A percentile compares a stretch with the other conserved stretches of the same genome.
Evolutionary conservation across 2,329 filamentous ascomycete genomes (phyloP).

Genomic region (Aspergillus eucalypticola): DNA sequence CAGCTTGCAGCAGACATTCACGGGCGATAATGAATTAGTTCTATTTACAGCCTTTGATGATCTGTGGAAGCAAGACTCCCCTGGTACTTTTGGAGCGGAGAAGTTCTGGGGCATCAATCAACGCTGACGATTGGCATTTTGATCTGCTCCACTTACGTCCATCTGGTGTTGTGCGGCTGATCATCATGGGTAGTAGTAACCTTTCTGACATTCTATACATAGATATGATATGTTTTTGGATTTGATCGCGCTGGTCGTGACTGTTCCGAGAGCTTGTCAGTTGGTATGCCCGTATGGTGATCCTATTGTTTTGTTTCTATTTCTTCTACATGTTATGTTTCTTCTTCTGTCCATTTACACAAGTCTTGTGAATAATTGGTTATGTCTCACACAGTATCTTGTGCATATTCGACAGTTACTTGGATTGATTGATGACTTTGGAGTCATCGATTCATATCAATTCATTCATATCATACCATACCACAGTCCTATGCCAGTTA

Average conservation of each 20-base stretch:
- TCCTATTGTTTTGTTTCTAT: not conserved
- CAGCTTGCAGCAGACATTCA: conserved; percentile 64
- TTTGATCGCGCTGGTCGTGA: not conserved
- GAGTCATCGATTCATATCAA: no score
- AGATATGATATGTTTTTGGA: not conserved
- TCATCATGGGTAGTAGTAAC: no score
- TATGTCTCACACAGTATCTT: no score
- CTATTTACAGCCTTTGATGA: conserved; percentile 81
- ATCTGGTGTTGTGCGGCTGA: not conserved
- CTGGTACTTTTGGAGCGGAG: conserved; percentile 68
- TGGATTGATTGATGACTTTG: no score
- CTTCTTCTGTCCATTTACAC: not conserved
- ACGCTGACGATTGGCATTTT: conserved; percentile 1
- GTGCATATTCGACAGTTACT: no score
- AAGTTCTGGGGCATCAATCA: conserved; percentile 69
- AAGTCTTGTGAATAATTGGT: not conserved
- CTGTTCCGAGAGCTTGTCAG: not conserved
- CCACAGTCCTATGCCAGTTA: not conserved
- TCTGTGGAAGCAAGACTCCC: conserved; percentile 69
- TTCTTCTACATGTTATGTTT: no score
- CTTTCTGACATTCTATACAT: not conserved
- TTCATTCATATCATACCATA: no score
- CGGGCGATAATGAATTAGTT: conserved; percentile 51
- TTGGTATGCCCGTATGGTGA: no score
- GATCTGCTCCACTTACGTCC: not conserved